Percentiles rank a stretch among this genome's conserved stretches.
Evolutionary conservation across 73 alveolate genomes (phyloP).

Genomic region (Paramecium sexaurelia): DNA sequence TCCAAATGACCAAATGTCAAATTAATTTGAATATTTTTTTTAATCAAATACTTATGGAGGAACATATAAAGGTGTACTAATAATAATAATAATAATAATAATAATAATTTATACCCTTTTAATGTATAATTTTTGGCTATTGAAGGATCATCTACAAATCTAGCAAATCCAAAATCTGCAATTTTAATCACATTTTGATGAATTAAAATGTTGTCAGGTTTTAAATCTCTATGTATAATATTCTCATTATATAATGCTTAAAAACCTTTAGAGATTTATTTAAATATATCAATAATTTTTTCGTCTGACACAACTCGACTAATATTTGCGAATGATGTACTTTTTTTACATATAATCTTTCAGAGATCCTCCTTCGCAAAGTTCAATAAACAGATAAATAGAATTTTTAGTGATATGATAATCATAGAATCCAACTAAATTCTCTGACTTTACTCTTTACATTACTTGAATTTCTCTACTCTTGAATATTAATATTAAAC

Average conservation of each 20-base stretch:
- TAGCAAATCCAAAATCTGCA: slow-evolving; percentile 73
- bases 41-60: slow-evolving; percentile 73
- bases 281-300: slow-evolving; percentile 72
- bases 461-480: slow-evolving; percentile 69
- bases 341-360: slow-evolving; percentile 63
- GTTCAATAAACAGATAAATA: slow-evolving; percentile 68
- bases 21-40: slow-evolving; percentile 64
- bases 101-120: slow-evolving; percentile 52
- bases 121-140: slow-evolving; percentile 45
- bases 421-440: slow-evolving; percentile 69
- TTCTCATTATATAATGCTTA: slow-evolving; percentile 67
- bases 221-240: slow-evolving; percentile 81
- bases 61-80: slow-evolving; percentile 70
- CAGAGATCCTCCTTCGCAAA: slow-evolving; percentile 72
- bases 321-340: background rate
- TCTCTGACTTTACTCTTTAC: slow-evolving; percentile 64
- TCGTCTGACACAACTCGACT: slow-evolving; percentile 73
- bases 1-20: slow-evolving; percentile 73
- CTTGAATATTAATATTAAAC: background rate
- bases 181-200: slow-evolving; percentile 49
- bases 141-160: slow-evolving; percentile 58
- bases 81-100: too few relatives aligned
- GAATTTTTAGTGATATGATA: slow-evolving; percentile 40
- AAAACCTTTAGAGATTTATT: slow-evolving; percentile 77
- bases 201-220: slow-evolving; percentile 78